phyloP scores from a whole-genome alignment of 2,329 filamentous ascomycete genomes.

The Ophiostoma tasmaniense region DNA sequence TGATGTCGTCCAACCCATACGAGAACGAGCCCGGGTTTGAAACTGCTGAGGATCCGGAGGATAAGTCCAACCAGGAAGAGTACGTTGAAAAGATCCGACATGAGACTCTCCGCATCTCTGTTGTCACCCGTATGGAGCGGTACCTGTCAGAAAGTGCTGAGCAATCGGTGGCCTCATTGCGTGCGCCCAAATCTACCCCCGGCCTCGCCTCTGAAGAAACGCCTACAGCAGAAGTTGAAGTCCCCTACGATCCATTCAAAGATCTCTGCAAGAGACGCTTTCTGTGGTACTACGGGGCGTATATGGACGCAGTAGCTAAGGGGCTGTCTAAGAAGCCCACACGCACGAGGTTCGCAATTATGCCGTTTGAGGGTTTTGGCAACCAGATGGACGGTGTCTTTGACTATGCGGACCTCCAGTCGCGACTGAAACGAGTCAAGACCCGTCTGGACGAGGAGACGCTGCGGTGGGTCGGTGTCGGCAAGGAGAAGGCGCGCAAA shows the following conservation, averaged over 20 bases:
- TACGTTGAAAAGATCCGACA: constrained; percentile 89
- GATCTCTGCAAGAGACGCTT: constrained; percentile 88
- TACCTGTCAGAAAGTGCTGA: constrained; percentile 40
- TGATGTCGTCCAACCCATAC: constrained; percentile 90
- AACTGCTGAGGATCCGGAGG: constrained; percentile 55
- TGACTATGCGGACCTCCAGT: constrained; percentile 66
- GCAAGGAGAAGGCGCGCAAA: constrained; percentile 49
- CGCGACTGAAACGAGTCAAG: constrained; percentile 61
- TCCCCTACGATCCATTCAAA: constrained; percentile 72
- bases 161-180: too few species aligned
- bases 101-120: constrained; percentile 76
- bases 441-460: constrained; percentile 64
- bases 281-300: constrained; percentile 91
- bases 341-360: constrained; percentile 58
- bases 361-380: constrained; percentile 72
- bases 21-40: constrained; percentile 96
- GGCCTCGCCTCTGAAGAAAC: neutral
- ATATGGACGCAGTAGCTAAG: constrained; percentile 61
- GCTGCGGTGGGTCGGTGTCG: constrained; percentile 60
- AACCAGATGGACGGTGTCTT: constrained; percentile 86
- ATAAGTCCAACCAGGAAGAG: constrained; percentile 57
- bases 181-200: neutral
- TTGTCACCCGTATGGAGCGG: constrained; percentile 77
- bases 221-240: constrained; percentile 26
- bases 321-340: constrained; percentile 56